Percentiles rank a stretch among this genome's conserved stretches.
Conservation (phyloP, 106 monocot species). For the Allium fistulosum region DNA sequence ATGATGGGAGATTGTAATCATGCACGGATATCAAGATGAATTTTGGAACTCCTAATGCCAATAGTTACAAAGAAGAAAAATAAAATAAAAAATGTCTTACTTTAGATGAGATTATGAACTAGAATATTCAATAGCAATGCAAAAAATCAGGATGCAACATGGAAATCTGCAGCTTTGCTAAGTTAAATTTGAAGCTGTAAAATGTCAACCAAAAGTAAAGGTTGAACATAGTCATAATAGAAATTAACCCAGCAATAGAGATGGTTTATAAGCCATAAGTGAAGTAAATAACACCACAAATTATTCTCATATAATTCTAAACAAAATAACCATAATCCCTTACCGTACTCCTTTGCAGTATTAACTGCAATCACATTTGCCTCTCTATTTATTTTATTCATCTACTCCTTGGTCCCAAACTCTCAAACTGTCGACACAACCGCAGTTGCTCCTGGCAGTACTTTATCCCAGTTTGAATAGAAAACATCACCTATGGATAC, state of each 20-base stretch:
- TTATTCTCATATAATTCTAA: too few relatives aligned
- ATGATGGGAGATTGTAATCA: slow-evolving; percentile 78
- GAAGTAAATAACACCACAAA: too few relatives aligned
- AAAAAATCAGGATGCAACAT: neutral
- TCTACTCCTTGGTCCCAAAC: slow-evolving; percentile 75
- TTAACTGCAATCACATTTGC: slow-evolving; percentile 61
- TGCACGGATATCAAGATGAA: slow-evolving; percentile 85
- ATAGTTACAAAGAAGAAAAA: neutral
- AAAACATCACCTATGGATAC: slow-evolving; percentile 56
- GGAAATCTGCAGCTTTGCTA: too few relatives aligned
- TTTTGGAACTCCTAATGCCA: slow-evolving; percentile 56
- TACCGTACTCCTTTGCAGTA: slow-evolving; percentile 80
- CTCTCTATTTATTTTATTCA: slow-evolving; percentile 85
- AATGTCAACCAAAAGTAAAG: too few relatives aligned
- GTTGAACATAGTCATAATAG: too few relatives aligned
- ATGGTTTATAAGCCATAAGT: too few relatives aligned
- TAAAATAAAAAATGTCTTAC: too few relatives aligned
- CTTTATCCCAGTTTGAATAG: slow-evolving; percentile 67
- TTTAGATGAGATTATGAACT: neutral
- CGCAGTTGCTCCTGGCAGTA: slow-evolving; percentile 67
- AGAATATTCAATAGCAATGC: neutral
- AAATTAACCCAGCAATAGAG: too few relatives aligned
- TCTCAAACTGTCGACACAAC: slow-evolving; percentile 85
- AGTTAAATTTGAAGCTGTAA: too few relatives aligned
- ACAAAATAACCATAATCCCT: neutral